These are phyloP conservation scores for Apiotrichum sp. DNA, from an alignment of 1,284 basidiomycete species.

Conservation along the genomic window DNA sequence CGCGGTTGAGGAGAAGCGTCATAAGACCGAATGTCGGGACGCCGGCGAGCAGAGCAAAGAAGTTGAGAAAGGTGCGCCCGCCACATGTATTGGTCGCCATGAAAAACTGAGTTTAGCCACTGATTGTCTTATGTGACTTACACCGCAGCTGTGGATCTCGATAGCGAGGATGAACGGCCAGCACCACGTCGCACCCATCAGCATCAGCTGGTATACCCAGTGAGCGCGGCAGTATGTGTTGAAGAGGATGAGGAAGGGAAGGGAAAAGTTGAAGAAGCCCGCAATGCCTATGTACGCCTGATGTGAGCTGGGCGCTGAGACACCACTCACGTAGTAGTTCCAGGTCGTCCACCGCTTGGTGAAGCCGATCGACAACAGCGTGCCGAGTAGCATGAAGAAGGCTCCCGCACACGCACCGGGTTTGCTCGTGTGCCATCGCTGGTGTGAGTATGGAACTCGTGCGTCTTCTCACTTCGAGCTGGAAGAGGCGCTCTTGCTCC, in stretches of 20 bases:
- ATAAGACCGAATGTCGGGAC: conserved; percentile 70
- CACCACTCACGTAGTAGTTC: conserved; percentile 1
- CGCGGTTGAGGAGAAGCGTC: conserved; percentile 62
- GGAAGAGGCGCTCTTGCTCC: conserved; percentile 36
- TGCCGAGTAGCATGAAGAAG: conserved; percentile 35
- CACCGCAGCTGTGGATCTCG: conserved; percentile 1
- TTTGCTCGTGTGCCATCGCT: conserved; percentile 36
- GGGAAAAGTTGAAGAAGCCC: conserved; percentile 31
- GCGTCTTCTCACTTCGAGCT: conserved; percentile 30
- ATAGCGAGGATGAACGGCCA: conserved; percentile 3
- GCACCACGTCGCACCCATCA: background rate
- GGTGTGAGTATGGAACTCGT: background rate
- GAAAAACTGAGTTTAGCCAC: background rate
- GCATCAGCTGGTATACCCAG: conserved; percentile 5
- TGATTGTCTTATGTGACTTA: background rate
- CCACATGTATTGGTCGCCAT: background rate
- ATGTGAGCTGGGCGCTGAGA: too few species aligned
- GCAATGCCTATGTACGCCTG: conserved; percentile 30
- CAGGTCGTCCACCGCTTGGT: conserved; percentile 9
- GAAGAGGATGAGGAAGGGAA: conserved; percentile 30
- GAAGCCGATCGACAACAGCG: conserved; percentile 15
- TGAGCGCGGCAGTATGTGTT: conserved; percentile 11
- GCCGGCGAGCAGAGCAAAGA: conserved; percentile 39
- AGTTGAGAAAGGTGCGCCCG: conserved; percentile 2
- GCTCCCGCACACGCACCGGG: conserved; percentile 30